Conservation (phyloP, 805 yeast genomes). For the Nakazawaea molendinolei region DNA sequence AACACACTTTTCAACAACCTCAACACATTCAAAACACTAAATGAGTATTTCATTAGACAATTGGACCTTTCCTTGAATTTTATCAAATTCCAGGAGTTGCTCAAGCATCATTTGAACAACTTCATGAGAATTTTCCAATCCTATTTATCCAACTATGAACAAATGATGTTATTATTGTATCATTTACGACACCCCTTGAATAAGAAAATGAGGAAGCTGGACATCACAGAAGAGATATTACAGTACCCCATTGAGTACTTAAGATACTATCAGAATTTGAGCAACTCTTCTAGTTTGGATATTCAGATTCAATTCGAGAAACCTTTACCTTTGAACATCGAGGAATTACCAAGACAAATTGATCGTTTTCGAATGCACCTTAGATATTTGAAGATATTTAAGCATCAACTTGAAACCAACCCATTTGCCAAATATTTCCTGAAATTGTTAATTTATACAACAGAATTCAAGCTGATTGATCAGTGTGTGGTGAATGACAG, state of each 20-base stretch:
- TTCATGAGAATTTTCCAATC: neutral
- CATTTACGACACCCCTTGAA: neutral
- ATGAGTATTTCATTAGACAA: conserved; percentile 1
- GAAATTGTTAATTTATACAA: too few relatives aligned
- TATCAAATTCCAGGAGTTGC: neutral
- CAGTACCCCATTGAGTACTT: conserved; percentile 7
- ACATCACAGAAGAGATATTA: neutral
- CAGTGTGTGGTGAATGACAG: neutral
- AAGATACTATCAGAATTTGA: conserved; percentile 3
- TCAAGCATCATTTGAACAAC: conserved; percentile 1
- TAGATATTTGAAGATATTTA: too few relatives aligned
- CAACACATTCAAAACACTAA: conserved; percentile 1
- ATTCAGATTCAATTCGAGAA: neutral
- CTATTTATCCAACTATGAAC: neutral
- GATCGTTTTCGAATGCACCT: too few relatives aligned
- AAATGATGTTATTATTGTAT: neutral
- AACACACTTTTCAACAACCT: conserved; percentile 2
- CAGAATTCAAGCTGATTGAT: neutral
- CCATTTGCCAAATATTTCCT: too few relatives aligned
- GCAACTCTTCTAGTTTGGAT: neutral
- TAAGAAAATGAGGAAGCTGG: conserved; percentile 1
- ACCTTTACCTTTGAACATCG: too few relatives aligned
- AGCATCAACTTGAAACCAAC: too few relatives aligned
- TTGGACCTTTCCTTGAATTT: neutral
- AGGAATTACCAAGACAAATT: too few relatives aligned